phyloP scores from a whole-genome alignment of 1,284 basidiomycete genomes.

The Boletus sp. region DNA sequence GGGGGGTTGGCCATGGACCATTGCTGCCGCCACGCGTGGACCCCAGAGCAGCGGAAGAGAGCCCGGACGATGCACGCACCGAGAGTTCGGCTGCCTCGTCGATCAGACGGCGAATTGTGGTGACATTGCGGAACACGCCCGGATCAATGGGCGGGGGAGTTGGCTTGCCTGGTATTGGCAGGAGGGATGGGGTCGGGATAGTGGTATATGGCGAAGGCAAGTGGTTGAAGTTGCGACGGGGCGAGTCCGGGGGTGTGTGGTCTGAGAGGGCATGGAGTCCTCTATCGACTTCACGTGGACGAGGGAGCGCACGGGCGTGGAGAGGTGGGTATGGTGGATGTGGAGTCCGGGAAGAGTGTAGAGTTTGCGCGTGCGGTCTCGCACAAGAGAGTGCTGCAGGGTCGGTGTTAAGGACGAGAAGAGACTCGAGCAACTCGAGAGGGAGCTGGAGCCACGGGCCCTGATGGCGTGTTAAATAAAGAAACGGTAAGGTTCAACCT shows the following conservation, averaged over 20 bases:
- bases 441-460: conserved; percentile 86
- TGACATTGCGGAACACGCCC: conserved; percentile 72
- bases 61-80: conserved; percentile 74
- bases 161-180: conserved; percentile 54
- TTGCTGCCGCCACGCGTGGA: conserved; percentile 47
- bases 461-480: conserved; percentile 35
- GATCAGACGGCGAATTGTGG: conserved; percentile 68
- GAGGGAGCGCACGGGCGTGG: conserved; percentile 16
- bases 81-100: conserved; percentile 81
- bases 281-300: conserved; percentile 38
- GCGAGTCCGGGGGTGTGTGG: conserved; percentile 52
- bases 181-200: conserved; percentile 40
- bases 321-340: conserved; percentile 1
- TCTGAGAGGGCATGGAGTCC: conserved; percentile 44
- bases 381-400: conserved; percentile 54
- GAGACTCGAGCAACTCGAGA: conserved; percentile 74
- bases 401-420: conserved; percentile 70
- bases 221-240: conserved; percentile 38
- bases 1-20: conserved; percentile 55
- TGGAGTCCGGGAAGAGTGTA: conserved; percentile 30
- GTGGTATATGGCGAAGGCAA: conserved; percentile 30
- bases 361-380: conserved; percentile 39
- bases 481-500: background rate
- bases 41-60: conserved; percentile 67
- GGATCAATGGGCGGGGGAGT: conserved; percentile 81